Base-by-base conservation (phyloP, 2,329 filamentous ascomycete species). In the Podosphaera fusca region DNA sequence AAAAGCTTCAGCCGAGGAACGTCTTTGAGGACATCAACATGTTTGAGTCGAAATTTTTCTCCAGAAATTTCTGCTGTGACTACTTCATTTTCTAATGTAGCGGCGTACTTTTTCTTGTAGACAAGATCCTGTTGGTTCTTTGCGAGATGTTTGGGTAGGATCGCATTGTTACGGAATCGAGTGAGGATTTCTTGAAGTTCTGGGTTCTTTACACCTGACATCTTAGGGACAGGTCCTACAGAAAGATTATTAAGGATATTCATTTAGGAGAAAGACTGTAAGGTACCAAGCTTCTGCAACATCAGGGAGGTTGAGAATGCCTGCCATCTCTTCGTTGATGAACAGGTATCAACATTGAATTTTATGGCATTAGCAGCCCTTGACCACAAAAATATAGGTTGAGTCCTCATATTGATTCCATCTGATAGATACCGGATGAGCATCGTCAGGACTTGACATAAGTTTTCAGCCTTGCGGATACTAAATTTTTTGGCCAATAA, bases 61-160 rank as follows among this genome's bases (percentile, higher is more conserved):
- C 73, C 78, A 59, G 77, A 77, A 61, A 84, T 72, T 61, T 80
- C 75, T 60, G 81, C 75, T 59, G 71, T 70, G 59, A 81, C 71
- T 42, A 78, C 76, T 64, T 81, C 77, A 40, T 70, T 68, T 59
- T 74, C 69, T 46, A 84, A 73, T 58, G 67, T 67, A 60, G 73
- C 68, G 61, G 71, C 69, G 66, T 73, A 70, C 60, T 71, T 73
- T 12, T 65, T 60, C 58, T 71, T 69, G 69, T 73, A 75, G 62
- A 84, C 68, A 59, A 76, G 71, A 61, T 74, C 71, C 62, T 72
- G 75, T 68, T 83, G 75, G 55, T 69, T 67, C 34, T 65, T 58
- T 30, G 74, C 71, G 34, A 85, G 75, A 65, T 80, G 76, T 36
- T 73, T 69, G n/a, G 80, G 80, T 47, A 84, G 69, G 65, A 84